Evolutionary conservation across 208 protist species (phyloP).

Genomic region (Leishmania martiniquensis): DNA sequence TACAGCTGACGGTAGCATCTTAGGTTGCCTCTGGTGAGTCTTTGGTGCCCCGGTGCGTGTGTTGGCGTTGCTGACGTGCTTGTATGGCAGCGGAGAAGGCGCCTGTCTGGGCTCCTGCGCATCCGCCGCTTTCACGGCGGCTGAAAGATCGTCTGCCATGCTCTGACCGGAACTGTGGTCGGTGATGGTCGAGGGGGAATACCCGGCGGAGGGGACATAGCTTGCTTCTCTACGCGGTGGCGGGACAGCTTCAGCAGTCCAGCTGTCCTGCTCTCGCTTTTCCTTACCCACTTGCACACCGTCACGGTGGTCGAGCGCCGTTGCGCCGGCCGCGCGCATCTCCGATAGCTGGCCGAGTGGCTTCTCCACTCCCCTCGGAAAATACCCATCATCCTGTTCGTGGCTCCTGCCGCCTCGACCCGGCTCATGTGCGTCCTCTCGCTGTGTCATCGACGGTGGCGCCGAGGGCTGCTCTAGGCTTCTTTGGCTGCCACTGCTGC

Average conservation of each 20-base stretch:
- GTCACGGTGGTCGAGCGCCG: not conserved
- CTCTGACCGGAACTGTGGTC: constrained; percentile 3
- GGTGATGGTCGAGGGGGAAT: constrained; percentile 4
- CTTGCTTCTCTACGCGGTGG: not conserved
- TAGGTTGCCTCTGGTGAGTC: not conserved
- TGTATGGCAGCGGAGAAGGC: not conserved
- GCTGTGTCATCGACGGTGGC: constrained; percentile 5
- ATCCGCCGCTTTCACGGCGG: not conserved
- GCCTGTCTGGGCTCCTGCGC: not conserved
- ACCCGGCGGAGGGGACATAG: not conserved
- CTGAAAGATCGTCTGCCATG: not conserved
- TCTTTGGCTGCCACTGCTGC: not conserved
- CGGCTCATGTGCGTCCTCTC: not conserved
- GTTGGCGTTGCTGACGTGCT: not conserved
- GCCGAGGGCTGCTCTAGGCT: constrained; percentile 1
- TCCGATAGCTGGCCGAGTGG: not conserved
- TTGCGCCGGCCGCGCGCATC: not conserved
- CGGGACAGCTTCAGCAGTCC: not conserved
- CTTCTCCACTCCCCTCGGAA: not conserved
- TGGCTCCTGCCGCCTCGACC: not conserved
- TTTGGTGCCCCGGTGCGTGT: not conserved
- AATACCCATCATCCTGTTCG: not conserved
- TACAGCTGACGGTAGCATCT: not conserved
- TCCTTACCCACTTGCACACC: not conserved
- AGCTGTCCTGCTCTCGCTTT: not conserved